Percentiles rank a stretch among this genome's conserved stretches.
phyloP scores from a whole-genome alignment of 768 basidiomycete genomes.

The Solioccasus polychromus region DNA sequence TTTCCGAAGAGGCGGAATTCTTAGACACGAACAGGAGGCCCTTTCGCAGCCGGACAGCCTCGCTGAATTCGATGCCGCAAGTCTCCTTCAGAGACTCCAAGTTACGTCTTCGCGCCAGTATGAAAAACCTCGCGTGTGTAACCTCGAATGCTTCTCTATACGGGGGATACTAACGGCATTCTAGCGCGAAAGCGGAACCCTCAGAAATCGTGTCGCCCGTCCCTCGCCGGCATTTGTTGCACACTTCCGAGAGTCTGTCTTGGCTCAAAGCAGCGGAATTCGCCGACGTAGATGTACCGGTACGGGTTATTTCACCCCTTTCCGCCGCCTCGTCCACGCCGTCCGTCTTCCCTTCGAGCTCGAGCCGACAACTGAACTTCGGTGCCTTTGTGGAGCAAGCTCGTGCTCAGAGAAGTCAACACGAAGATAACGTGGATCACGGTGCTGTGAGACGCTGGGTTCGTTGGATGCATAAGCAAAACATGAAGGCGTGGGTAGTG shows the following conservation, averaged over 20 bases:
- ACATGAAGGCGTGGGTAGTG: conserved; percentile 57
- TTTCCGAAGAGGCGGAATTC: conserved; percentile 11
- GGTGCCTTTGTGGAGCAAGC: conserved; percentile 40
- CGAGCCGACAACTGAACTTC: conserved; percentile 36
- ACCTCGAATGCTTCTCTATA: neutral
- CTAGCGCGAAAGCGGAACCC: conserved; percentile 26
- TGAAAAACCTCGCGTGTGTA: conserved; percentile 19
- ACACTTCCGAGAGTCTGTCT: conserved; percentile 54
- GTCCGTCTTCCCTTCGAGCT: conserved; percentile 23
- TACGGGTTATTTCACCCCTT: conserved; percentile 46
- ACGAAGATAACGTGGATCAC: conserved; percentile 21
- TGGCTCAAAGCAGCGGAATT: conserved; percentile 51
- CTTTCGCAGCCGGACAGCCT: conserved; percentile 11
- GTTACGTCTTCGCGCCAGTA: conserved; percentile 16
- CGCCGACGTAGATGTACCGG: conserved; percentile 39
- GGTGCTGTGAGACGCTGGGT: conserved; percentile 63
- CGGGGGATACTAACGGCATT: neutral
- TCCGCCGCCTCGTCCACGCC: conserved; percentile 32
- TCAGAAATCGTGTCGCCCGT: conserved; percentile 60
- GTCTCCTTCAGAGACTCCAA: conserved; percentile 6
- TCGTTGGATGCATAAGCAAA: conserved; percentile 76
- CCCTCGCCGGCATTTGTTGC: conserved; percentile 64
- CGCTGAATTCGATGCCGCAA: conserved; percentile 14
- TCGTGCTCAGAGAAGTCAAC: conserved; percentile 4
- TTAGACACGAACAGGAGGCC: neutral